Evolutionary conservation across 2,329 filamentous ascomycete species (phyloP).

Genomic region (Penicillium sp.): DNA sequence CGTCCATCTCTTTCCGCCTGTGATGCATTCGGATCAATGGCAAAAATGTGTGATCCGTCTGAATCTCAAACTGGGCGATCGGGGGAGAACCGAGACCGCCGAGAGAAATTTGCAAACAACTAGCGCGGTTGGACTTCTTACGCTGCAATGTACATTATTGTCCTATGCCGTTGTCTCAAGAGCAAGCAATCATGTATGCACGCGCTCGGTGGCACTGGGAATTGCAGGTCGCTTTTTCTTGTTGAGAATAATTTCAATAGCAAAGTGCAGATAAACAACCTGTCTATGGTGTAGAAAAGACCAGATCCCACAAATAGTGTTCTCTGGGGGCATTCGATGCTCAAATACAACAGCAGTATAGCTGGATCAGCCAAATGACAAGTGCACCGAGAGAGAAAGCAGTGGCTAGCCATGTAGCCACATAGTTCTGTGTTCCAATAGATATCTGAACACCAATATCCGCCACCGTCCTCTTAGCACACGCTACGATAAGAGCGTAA

Average conservation of each 20-base stretch:
- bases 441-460: background rate
- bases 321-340: background rate
- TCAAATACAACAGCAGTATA: constrained; percentile 2
- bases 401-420: background rate
- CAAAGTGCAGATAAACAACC: background rate
- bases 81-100: background rate
- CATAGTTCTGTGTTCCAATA: background rate
- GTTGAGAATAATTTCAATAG: background rate
- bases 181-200: background rate
- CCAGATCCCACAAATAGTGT: background rate
- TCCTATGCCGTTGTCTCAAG: background rate
- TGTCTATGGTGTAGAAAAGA: background rate
- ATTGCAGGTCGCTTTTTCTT: background rate
- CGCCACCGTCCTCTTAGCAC: background rate
- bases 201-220: background rate
- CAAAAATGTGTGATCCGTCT: background rate
- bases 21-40: background rate
- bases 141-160: background rate
- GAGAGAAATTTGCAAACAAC: constrained; percentile 1
- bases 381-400: background rate
- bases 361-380: background rate
- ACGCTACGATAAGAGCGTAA: background rate
- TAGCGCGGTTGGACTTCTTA: constrained; percentile 1
- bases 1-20: background rate
- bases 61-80: background rate